Percentiles rank a stretch among this genome's conserved stretches.
These are phyloP conservation scores for Hyphochytrium catenoides DNA, from an alignment of 352 stramenopile genomes.

Conservation along the genomic window DNA sequence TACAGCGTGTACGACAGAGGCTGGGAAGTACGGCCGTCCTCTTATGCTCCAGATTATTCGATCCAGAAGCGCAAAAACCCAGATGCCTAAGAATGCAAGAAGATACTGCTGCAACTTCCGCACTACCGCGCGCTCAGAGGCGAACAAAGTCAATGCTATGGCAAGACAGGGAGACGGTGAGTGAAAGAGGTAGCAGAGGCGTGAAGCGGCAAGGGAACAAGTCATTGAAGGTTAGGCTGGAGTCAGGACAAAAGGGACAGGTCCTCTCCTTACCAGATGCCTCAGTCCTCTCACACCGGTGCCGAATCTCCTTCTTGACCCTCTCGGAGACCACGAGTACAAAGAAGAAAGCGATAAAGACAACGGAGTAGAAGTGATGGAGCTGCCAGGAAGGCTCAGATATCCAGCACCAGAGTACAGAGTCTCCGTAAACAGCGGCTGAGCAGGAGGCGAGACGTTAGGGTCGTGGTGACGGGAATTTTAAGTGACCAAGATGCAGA, in stretches of 20 bases:
- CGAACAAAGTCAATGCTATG: no score
- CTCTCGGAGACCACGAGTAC: conserved; percentile 37
- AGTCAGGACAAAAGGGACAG: background rate
- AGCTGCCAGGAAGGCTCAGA: conserved; percentile 31
- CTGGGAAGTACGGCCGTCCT: no score
- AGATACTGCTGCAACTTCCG: no score
- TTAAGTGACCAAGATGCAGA: no score
- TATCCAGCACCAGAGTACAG: conserved; percentile 58
- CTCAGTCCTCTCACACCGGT: conserved; percentile 26
- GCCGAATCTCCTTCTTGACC: no score
- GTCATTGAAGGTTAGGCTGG: background rate
- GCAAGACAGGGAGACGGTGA: background rate
- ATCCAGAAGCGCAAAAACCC: no score
- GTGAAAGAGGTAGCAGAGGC: conserved; percentile 12
- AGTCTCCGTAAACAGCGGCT: conserved; percentile 27
- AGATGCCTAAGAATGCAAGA: no score
- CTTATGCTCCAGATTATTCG: no score
- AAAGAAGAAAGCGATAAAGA: conserved; percentile 42
- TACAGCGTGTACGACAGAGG: no score
- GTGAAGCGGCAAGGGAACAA: conserved; percentile 17
- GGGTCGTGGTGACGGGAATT: no score
- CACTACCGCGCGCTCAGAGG: no score
- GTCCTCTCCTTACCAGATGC: conserved; percentile 11
- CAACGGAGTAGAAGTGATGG: conserved; percentile 38
- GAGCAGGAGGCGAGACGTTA: no score